phyloP scores from a whole-genome alignment of 2,329 filamentous ascomycete genomes.

The Cercospora brassicicola region DNA sequence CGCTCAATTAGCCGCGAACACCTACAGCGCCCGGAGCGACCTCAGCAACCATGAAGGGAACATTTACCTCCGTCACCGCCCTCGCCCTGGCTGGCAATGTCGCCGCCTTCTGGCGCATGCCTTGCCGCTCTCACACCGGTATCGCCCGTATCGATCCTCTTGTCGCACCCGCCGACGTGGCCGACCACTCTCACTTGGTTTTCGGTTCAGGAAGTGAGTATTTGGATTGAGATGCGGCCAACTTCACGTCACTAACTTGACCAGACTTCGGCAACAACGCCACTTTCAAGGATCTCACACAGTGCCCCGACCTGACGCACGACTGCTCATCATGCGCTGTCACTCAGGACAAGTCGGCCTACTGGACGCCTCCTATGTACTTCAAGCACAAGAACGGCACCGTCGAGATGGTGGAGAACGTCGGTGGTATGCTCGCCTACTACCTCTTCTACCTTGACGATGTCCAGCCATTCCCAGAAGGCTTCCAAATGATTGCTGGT shows the following conservation, averaged over 20 bases:
- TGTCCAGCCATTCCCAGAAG: conserved; percentile 70
- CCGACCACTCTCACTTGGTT: conserved; percentile 70
- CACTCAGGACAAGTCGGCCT: conserved; percentile 78
- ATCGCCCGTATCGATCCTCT: conserved; percentile 76
- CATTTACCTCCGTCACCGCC: conserved; percentile 27
- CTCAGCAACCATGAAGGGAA: conserved; percentile 30
- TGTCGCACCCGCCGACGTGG: conserved; percentile 60
- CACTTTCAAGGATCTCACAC: conserved; percentile 57
- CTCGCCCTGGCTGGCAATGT: conserved; percentile 35
- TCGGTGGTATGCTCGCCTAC: conserved; percentile 85
- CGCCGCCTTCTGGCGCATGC: conserved; percentile 83
- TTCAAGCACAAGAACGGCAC: conserved; percentile 70
- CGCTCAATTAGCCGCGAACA: conserved; percentile 14
- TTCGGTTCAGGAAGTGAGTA: conserved; percentile 74
- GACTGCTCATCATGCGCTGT: conserved; percentile 81
- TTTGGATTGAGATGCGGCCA: background rate
- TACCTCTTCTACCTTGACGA: conserved; percentile 72
- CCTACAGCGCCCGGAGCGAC: conserved; percentile 18
- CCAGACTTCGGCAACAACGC: conserved; percentile 66
- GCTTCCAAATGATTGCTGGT: conserved; percentile 82
- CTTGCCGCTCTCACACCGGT: conserved; percentile 70
- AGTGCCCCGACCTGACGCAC: conserved; percentile 59
- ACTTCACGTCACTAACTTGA: conserved; percentile 17
- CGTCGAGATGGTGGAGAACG: conserved; percentile 68
- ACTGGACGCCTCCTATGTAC: conserved; percentile 77